Base-by-base conservation (phyloP, 1,139 yeast species). In the Blastobotrys indianensis region DNA sequence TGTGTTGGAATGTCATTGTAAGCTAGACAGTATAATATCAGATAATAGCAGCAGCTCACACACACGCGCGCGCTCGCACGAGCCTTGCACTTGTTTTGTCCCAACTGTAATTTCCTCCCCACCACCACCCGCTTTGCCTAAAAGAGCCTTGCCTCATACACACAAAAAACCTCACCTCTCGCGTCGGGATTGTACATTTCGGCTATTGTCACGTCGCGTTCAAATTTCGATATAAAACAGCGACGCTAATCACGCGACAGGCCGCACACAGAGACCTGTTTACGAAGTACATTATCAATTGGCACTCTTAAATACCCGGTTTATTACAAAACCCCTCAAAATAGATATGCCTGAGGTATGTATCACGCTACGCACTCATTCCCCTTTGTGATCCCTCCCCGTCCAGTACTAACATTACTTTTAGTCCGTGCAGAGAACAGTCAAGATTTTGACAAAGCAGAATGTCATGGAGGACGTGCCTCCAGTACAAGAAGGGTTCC, bases 381-480 rank as follows among this genome's bases (percentile, higher is more conserved):
- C 33, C 33, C 15, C 8, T n/a, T 31, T 31, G 33, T n/a, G 33
- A 31, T 13, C 5, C 25, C 6, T 20, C 25, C 6, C 5, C 25
- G 25, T 20, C 25, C 6, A 20, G 25, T 20, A 20, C 25, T 20
- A 20, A 20, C 25, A 20, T 4, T 7, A 4, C 25, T 4, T 31
- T 9, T n/a, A 41, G 36, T 29, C 45, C 10, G 85, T 85, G 38
- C 84, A 85, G 69, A 80, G 97, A 74, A 86, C 92, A 32, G 79
- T 92, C 53, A 82, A 95, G 66, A 79, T 92, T 60, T 84, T 88
- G 49, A 92, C 97, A 25, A 80, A 80, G 56, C 97, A 90, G 68
- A 84, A 82, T 61, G 76, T 92, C 54, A 72, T 87, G 54, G 80
- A 82, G 54, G 95, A 85, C 62, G 82, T 82, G 33, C 90, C 95